Conservation (phyloP, 352 stramenopile genomes). For the Pythium aquatile region DNA sequence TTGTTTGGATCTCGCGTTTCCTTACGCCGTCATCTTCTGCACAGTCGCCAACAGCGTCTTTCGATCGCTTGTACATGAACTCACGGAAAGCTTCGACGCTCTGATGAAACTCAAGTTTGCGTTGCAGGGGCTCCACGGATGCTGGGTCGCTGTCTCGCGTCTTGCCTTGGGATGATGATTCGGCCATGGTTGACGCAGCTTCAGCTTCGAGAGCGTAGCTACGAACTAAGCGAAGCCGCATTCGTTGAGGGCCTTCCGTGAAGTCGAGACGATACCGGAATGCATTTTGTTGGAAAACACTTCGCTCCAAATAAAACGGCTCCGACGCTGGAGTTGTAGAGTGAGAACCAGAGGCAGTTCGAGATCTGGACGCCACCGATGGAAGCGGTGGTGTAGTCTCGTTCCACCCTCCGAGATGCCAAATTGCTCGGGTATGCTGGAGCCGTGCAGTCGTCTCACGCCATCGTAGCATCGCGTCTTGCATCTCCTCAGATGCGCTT, state of each 20-base stretch:
- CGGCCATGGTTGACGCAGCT: not conserved
- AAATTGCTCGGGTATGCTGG: conserved; percentile 24
- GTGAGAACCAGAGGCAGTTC: conserved; percentile 6
- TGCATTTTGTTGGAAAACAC: conserved; percentile 26
- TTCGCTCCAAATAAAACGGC: conserved; percentile 29
- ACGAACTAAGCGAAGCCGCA: conserved; percentile 28
- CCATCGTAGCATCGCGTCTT: conserved; percentile 25
- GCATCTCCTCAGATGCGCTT: conserved; percentile 18
- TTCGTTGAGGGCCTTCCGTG: conserved; percentile 34
- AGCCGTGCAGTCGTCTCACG: conserved; percentile 15
- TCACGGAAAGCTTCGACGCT: conserved; percentile 28
- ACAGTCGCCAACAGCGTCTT: not conserved
- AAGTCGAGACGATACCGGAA: conserved; percentile 27
- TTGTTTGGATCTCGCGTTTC: conserved; percentile 1
- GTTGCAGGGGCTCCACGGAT: conserved; percentile 11
- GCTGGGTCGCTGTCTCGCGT: not conserved
- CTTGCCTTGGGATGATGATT: not conserved
- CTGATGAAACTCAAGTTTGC: conserved; percentile 31
- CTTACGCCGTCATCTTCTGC: not conserved
- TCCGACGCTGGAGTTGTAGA: not conserved
- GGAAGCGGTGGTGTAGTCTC: not conserved
- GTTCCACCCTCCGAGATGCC: conserved; percentile 21
- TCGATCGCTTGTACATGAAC: conserved; percentile 25
- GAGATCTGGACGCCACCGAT: not conserved
- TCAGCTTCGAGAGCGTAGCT: conserved; percentile 13